These are phyloP conservation scores for Sarocladium brachiariae DNA, from an alignment of 2,329 filamentous ascomycete genomes.

Conservation along the genomic window DNA sequence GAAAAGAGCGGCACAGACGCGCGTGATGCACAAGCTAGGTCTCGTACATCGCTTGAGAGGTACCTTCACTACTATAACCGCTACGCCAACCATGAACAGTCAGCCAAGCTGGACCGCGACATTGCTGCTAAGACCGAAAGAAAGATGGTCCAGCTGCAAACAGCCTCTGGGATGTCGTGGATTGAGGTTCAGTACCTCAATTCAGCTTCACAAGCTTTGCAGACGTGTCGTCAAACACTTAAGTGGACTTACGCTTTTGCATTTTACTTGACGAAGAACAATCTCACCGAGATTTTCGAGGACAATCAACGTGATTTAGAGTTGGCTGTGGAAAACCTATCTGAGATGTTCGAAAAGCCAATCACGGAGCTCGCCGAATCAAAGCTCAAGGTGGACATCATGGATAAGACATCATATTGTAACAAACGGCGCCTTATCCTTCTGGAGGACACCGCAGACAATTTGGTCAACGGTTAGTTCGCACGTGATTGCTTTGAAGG, in stretches of 20 bases:
- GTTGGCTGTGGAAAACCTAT: slow-evolving; percentile 91
- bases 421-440: slow-evolving; percentile 86
- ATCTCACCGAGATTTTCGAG: slow-evolving; percentile 94
- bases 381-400: slow-evolving; percentile 96
- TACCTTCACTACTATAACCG: slow-evolving; percentile 99
- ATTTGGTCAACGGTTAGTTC: slow-evolving; percentile 69
- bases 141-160: slow-evolving; percentile 97
- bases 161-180: slow-evolving; percentile 93
- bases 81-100: slow-evolving; percentile 98
- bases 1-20: slow-evolving; percentile 92
- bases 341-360: slow-evolving; percentile 99
- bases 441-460: slow-evolving; percentile 86
- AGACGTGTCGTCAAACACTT: slow-evolving; percentile 94
- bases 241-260: slow-evolving; percentile 99
- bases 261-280: slow-evolving; percentile 94
- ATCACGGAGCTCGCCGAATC: slow-evolving; percentile 74
- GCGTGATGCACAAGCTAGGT: slow-evolving; percentile 85
- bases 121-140: slow-evolving; percentile 94
- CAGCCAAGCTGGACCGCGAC: slow-evolving; percentile 91
- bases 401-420: slow-evolving; percentile 98
- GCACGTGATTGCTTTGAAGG: neutral
- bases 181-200: slow-evolving; percentile 98
- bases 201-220: slow-evolving; percentile 83
- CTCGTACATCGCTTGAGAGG: slow-evolving; percentile 83
- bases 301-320: slow-evolving; percentile 98